Evolutionary conservation across 2,329 filamentous ascomycete species (phyloP), one percentile per base, ranked within the genome.

Genomic region (Aureobasidium melanogenum): DNA sequence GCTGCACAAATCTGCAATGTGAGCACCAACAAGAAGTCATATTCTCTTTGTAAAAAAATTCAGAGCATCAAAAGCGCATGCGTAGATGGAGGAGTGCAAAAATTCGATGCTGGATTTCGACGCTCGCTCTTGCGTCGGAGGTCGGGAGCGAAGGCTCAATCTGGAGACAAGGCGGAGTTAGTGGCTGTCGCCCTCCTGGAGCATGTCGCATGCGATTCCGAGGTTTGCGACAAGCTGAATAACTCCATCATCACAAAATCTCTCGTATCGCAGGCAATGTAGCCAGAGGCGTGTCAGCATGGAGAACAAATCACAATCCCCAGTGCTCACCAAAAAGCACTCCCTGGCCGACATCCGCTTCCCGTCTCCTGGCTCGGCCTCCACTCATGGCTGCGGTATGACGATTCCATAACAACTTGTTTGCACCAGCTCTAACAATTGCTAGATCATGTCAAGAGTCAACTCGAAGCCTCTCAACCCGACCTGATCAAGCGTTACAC

Each of bases 401-500:
- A 32, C n/a, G n/a, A 60, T 58, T 74, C 19, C 5, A 76, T 64
- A 76, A 67, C 43, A 56, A 62, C 46, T 8, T 38, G 58, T 15
- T 69, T 91, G 88, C 89, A 71, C 88, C 92, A 81, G 89, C 44
- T 52, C 74, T 77, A 65, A 76, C 67, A 47, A 39, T 12, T 36
- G 58, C 14, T 69, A 91, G 88, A 89, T 71, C 88, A 92, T 73
- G 81, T 89, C 52, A 85, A 89, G 71, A 78, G 80, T 26, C 82
- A 91, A 63, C 79, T 91, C 48, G 82, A 84, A 64, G 83, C 86
- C 64, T 82, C 83, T 17, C 85, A 84, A 74, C 86, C 88, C 67
- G 85, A 81, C 64, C 87, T 86, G 22, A 84, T 89, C 63, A 79
- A 84, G 60, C 83, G 88, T 67, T 92, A 92, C 74, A 88, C 87